A percentile compares a stretch with the other conserved stretches of the same genome.
Evolutionary conservation across 1,284 basidiomycete genomes (phyloP).

Genomic region (Exobasidium rhododendri): DNA sequence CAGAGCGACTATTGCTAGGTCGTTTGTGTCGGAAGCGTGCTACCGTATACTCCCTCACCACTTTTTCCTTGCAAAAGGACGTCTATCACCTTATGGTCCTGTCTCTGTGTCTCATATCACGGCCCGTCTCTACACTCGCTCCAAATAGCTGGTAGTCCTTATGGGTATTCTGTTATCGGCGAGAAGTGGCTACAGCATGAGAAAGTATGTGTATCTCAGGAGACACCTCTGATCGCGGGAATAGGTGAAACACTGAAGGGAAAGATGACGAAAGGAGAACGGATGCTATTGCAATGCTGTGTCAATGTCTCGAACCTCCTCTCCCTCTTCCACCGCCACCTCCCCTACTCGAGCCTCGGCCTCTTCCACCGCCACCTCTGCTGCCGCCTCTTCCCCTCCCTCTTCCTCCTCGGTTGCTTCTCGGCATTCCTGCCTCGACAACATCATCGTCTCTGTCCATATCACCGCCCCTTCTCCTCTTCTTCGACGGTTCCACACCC

Average conservation of each 20-base stretch:
- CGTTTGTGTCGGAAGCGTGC: no score
- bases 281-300: background rate
- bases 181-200: no score
- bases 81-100: no score
- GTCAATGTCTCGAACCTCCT: background rate
- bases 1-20: background rate
- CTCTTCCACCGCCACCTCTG: conserved; percentile 4
- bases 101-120: no score
- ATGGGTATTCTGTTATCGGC: no score
- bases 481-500: conserved; percentile 34
- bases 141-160: no score
- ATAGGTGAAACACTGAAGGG: background rate
- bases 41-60: no score
- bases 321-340: no score
- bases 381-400: conserved; percentile 3
- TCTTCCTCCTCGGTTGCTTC: conserved; percentile 20
- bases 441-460: conserved; percentile 53
- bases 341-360: background rate
- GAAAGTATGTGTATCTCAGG: no score
- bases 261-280: background rate
- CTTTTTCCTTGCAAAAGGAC: no score
- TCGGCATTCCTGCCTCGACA: conserved; percentile 19
- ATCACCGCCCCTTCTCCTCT: conserved; percentile 38
- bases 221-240: no score
- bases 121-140: no score